These are phyloP conservation scores for Aphanomyces cochlioides DNA, from an alignment of 352 stramenopile species.

Conservation along the genomic window DNA sequence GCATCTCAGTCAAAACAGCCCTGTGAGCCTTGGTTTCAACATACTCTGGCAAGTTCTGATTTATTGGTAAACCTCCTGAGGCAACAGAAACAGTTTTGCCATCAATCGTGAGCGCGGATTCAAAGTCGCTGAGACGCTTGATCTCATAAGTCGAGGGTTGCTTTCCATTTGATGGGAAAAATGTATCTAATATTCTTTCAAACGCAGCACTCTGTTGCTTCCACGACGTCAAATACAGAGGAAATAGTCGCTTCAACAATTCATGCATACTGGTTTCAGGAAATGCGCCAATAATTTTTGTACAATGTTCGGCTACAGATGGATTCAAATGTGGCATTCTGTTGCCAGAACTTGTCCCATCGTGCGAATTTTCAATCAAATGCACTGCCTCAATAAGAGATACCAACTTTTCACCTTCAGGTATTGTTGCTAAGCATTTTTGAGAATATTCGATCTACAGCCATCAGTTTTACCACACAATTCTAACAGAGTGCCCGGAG, in stretches of 20 bases:
- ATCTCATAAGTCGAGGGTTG: neutral
- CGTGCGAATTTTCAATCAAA: constrained; percentile 58
- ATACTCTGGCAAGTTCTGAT: constrained; percentile 41
- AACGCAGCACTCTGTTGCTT: constrained; percentile 21
- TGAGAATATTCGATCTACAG: constrained; percentile 35
- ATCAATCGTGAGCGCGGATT: neutral
- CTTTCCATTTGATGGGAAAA: constrained; percentile 12
- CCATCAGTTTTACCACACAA: constrained; percentile 20
- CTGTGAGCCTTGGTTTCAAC: constrained; percentile 57
- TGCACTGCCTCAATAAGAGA: constrained; percentile 68
- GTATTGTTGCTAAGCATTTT: constrained; percentile 47
- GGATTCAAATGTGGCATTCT: constrained; percentile 74
- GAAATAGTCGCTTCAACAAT: constrained; percentile 52
- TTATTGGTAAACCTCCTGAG: constrained; percentile 43
- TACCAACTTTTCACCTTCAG: constrained; percentile 60
- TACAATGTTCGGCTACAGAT: constrained; percentile 56
- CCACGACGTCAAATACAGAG: constrained; percentile 38
- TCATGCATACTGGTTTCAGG: constrained; percentile 41
- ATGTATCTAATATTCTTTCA: constrained; percentile 29
- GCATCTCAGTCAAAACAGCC: constrained; percentile 56
- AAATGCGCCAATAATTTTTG: constrained; percentile 50
- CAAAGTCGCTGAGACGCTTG: neutral
- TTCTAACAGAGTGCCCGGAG: constrained; percentile 61
- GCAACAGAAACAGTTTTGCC: constrained; percentile 32
- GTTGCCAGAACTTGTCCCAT: constrained; percentile 32